These are phyloP conservation scores for Phytophthora quininea DNA, from an alignment of 352 stramenopile genomes.

Conservation along the genomic window DNA sequence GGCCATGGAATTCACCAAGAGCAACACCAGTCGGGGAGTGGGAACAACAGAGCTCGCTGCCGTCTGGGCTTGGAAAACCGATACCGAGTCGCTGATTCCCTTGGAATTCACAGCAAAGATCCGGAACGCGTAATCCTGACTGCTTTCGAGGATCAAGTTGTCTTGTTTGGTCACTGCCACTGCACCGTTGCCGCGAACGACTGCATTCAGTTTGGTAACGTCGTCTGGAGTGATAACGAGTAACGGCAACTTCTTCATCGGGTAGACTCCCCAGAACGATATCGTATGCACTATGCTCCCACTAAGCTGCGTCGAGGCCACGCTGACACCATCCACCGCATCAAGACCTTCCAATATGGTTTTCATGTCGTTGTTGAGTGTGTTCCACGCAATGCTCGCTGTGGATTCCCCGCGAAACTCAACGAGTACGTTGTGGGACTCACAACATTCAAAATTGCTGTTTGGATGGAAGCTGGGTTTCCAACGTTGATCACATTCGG, in stretches of 20 bases:
- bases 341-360: constrained; percentile 46
- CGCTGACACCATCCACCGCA: constrained; percentile 57
- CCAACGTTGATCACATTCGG: constrained; percentile 55
- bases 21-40: constrained; percentile 73
- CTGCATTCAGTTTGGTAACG: constrained; percentile 37
- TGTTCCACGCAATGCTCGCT: constrained; percentile 45
- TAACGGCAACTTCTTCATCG: constrained; percentile 55
- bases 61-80: constrained; percentile 46
- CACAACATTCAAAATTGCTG: constrained; percentile 54
- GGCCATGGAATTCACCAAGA: constrained; percentile 79
- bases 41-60: constrained; percentile 69
- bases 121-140: constrained; percentile 57
- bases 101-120: constrained; percentile 67
- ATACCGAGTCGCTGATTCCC: constrained; percentile 51
- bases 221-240: constrained; percentile 36
- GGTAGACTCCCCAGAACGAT: constrained; percentile 87
- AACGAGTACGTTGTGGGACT: constrained; percentile 50
- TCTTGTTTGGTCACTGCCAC: constrained; percentile 60
- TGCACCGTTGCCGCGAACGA: constrained; percentile 54
- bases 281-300: constrained; percentile 84
- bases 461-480: constrained; percentile 61
- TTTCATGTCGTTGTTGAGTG: constrained; percentile 39
- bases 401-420: constrained; percentile 56
- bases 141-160: constrained; percentile 60
- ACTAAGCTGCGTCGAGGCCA: constrained; percentile 42